Conservation (phyloP, 331 rosid species). For the Quercus phellos region DNA sequence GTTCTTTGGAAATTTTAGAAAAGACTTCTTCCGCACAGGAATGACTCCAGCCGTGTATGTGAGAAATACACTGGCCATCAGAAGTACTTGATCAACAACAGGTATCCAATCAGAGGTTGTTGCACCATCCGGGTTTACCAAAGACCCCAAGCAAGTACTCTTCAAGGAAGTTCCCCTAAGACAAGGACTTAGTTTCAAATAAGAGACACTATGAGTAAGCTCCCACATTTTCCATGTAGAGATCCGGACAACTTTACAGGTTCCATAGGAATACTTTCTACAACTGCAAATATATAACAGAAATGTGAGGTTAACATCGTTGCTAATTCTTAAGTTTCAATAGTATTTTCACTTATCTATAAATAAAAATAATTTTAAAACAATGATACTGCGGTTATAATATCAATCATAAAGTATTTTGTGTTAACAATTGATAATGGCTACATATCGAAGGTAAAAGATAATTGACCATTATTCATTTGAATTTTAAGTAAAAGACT, state of each 20-base stretch:
- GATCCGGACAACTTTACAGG: slow-evolving; percentile 26
- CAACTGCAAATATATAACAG: slow-evolving; percentile 4
- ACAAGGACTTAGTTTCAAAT: slow-evolving; percentile 32
- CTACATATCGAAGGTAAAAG: slow-evolving; percentile 2
- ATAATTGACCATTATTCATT: background rate
- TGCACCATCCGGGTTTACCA: slow-evolving; percentile 56
- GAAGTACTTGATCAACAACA: slow-evolving; percentile 69
- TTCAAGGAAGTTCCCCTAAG: slow-evolving; percentile 28
- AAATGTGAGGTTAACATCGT: background rate
- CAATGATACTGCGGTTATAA: background rate
- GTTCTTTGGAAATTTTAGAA: slow-evolving; percentile 35
- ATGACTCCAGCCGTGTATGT: slow-evolving; percentile 82
- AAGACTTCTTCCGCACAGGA: slow-evolving; percentile 51
- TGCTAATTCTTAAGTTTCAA: background rate
- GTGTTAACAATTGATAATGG: background rate
- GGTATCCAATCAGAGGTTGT: slow-evolving; percentile 53
- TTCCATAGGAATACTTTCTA: slow-evolving; percentile 48
- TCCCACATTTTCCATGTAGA: slow-evolving; percentile 28
- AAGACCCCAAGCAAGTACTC: slow-evolving; percentile 53
- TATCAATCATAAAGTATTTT: background rate
- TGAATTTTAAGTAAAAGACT: background rate
- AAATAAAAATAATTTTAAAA: too few relatives aligned
- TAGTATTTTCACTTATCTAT: background rate
- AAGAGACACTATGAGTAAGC: slow-evolving; percentile 28
- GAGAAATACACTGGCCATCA: slow-evolving; percentile 79